Conservation (phyloP, 164 flowering plant genomes). For the Saururus chinensis region DNA sequence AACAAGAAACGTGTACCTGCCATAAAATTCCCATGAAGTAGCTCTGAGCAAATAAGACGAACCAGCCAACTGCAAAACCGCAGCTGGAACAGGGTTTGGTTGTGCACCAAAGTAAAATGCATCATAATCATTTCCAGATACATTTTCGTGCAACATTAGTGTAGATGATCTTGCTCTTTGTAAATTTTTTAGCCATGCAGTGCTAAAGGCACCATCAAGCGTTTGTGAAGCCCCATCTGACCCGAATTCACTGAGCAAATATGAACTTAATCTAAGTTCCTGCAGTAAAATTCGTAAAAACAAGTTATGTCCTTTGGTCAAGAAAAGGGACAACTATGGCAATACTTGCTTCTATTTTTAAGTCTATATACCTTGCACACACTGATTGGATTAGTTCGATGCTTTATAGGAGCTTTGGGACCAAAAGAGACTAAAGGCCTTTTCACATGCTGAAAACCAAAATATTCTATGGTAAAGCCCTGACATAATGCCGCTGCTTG, state of each 20-base stretch:
- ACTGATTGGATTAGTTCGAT: slow-evolving; percentile 60
- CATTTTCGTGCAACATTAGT: slow-evolving; percentile 44
- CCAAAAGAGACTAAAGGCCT: slow-evolving; percentile 86
- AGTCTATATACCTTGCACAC: slow-evolving; percentile 62
- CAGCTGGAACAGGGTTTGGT: slow-evolving; percentile 68
- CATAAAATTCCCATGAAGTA: slow-evolving; percentile 88
- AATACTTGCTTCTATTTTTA: too few species aligned
- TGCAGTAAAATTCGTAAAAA: slow-evolving; percentile 12
- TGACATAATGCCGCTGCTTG: not conserved
- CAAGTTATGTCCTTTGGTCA: not conserved
- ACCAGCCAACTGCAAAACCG: slow-evolving; percentile 65
- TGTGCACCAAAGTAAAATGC: slow-evolving; percentile 49
- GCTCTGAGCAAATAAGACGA: slow-evolving; percentile 81
- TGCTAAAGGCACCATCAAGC: slow-evolving; percentile 70
- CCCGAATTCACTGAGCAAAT: slow-evolving; percentile 58
- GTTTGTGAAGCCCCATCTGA: slow-evolving; percentile 48
- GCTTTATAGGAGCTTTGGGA: slow-evolving; percentile 77
- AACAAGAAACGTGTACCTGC: slow-evolving; percentile 40
- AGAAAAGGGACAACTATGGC: not conserved
- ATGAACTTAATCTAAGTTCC: slow-evolving; percentile 76
- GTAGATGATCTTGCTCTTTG: slow-evolving; percentile 41
- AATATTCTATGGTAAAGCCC: not conserved
- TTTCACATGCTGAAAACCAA: slow-evolving; percentile 69
- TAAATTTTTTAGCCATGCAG: slow-evolving; percentile 73
- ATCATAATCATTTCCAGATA: slow-evolving; percentile 21